Evolutionary conservation across 768 basidiomycete genomes (phyloP), one percentile per base, ranked within the genome.

Genomic region (Boletus vinaceobasis): DNA sequence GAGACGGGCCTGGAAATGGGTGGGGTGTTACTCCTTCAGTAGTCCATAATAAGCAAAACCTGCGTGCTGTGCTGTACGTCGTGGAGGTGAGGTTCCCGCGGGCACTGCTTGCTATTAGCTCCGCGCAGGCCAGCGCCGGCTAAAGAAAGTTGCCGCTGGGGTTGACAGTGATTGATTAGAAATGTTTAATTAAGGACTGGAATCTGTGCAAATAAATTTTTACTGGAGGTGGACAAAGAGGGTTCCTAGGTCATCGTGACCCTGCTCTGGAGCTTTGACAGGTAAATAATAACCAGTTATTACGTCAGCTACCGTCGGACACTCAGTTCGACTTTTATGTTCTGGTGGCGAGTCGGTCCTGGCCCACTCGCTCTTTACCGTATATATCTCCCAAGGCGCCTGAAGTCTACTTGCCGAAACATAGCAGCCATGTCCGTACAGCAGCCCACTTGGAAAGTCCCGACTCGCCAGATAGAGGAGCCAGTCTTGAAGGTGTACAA

Each of bases 401-500:
- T 33, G 19, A 33, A 39, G 29, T 59, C 61, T 4, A 52, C 55
- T 13, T 52, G 13, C 21, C 32, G 49, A 21, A 54, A 45, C 21
- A 27, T 31, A 47, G 2, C 21, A 49, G 39, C 51, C 45, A 87
- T 88, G 85, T 75, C 84, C 49, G 66, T 74, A 0, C 81, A 84
- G 56, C 86, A 86, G 65, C 84, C 85, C 8, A 54, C 75, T 4
- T 79, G 78, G 85, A 60, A 65, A 8, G 40, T 65, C n/a, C 83
- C 82, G 0, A 57, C 62, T 17, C 73, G 69, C 17, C 62, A 57
- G 44, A 53, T 61, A 0, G 72, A 74, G 14, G 79, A 80, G 48
- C 85, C 86, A 0, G 75, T 77, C 0, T 71, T 88, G 50, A 85
- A 80, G 62, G 74, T 98, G 43, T 96, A 89, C 75, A 99, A 98